Base-by-base conservation (phyloP, 1,284 basidiomycete species). In the Dichomitus squalens region DNA sequence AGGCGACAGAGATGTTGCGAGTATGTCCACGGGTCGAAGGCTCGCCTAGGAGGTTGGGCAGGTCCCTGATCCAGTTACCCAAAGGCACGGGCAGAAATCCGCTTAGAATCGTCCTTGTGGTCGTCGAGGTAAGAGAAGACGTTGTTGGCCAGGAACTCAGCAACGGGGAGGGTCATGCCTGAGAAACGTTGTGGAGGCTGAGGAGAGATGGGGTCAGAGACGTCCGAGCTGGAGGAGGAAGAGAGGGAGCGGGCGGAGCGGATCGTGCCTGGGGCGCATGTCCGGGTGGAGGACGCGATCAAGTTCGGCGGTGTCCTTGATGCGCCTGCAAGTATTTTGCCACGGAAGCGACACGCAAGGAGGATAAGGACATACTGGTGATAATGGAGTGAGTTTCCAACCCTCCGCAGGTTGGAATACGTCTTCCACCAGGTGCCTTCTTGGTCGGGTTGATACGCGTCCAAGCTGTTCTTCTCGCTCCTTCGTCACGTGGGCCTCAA, bases 101-200 rank as follows among this genome's bases (percentile, higher is more conserved):
- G 84, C 60, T 79, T 75, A 49, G 80, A 73, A 63, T n/a, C n/a
- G n/a, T n/a, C n/a, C n/a, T n/a, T n/a, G n/a, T n/a, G n/a, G n/a
- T n/a, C n/a, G n/a, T n/a, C 78, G 35, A 93, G 84, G 64, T 95
- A 84, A 72, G 89, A 94, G 71, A 99, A 96, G 11, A 99, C 92
- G 51, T 85, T 85, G 61, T 85, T 83, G 54, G 93, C 87, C 49
- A 99, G 83, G 72, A 93, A 95, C 27, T 90, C 85, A 1, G 96
- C 95, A 38, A 98, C 93, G 55, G 83, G 82, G 44, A 81, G 79
- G 16, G 93, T 95, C 85, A 99, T 96, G 60, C 96, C 96, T 21
- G 92, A 84, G 75, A 98, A 98, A 51, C 95, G 88, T 60, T 86
- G 80, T n/a, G n/a, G 69, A 50, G 60, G 48, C 46, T 69, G 65